Evolutionary conservation across 768 basidiomycete species (phyloP), one percentile per base, ranked within the genome.

Genomic region (Clathrus columnatus): DNA sequence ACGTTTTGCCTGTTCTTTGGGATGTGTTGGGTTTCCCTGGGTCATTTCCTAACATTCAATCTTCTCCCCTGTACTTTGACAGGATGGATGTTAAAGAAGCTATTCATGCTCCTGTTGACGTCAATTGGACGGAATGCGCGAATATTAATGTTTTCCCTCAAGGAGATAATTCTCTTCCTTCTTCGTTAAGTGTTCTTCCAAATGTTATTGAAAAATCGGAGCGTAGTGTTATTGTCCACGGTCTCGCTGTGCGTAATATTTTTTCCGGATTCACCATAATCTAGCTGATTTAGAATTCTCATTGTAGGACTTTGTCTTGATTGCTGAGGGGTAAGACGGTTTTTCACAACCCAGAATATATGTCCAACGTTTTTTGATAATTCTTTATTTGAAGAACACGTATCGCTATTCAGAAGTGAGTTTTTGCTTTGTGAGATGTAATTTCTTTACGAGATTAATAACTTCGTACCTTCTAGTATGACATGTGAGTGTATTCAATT

Each of bases 1-100:
- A 87, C 62, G 85, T 80, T 18, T 86, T 72, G 67, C 87, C 85
- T 0, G 73, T 84, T 42, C 70, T 84, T 11, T 88, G 84, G 86
- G 86, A 88, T 58, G 85, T 87, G 4, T 81, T 88, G 27, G 86
- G 85, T n/a, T 87, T 84, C 75, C 85, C 86, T 81, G 66, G 63
- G 17, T 61, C 62, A 26, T 64, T 67, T 67, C 59, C 63, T 2
- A 71, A 86, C 26, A 61, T 62, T 4, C 85, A 86, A 61, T 51
- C 70, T 4, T 64, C 78, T 0, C 85, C 85, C 1, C 54, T 88
- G 41, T 89, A 87, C 68, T 89, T 89, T 63, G 75, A 87, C 67
- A 75, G 80, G 42, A 62, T 61, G 5, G 83, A 88, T 30, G 85
- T 90, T 51, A 84, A 87, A 68, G 61, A 62, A 32, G 85, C 79